Evolutionary conservation across 192 early-diverging fungal genomes (phyloP).

Genomic region (Rhizophagus prolifer): DNA sequence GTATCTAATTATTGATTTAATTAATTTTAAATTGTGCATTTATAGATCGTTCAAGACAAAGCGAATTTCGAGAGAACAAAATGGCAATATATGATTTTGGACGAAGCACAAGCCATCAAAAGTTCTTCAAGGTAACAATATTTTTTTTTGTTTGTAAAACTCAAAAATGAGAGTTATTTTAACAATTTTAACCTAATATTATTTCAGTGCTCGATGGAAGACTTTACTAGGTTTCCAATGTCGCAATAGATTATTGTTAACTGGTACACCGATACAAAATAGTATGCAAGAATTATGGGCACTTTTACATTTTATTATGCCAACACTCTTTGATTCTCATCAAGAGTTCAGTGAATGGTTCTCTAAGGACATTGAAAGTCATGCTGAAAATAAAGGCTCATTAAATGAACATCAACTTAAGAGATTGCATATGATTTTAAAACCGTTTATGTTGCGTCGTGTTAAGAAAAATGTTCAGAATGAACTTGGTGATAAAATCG

Average conservation of each 20-base stretch:
- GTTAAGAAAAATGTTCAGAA: slow-evolving; percentile 89
- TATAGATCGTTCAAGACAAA: slow-evolving; percentile 70
- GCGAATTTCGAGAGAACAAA: slow-evolving; percentile 77
- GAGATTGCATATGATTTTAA: slow-evolving; percentile 87
- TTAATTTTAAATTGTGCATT: background rate
- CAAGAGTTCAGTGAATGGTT: slow-evolving; percentile 96
- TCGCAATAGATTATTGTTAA: slow-evolving; percentile 81
- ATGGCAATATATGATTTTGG: slow-evolving; percentile 96
- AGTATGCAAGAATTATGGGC: slow-evolving; percentile 95
- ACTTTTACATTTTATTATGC: slow-evolving; percentile 94
- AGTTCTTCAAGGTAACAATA: slow-evolving; percentile 56
- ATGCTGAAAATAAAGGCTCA: slow-evolving; percentile 78
- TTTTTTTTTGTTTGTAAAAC: background rate
- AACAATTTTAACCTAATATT: background rate
- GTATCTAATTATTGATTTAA: background rate
- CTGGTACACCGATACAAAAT: slow-evolving; percentile 94
- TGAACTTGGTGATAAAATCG: slow-evolving; percentile 90
- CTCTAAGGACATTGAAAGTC: slow-evolving; percentile 86
- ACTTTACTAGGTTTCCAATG: slow-evolving; percentile 79
- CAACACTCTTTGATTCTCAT: slow-evolving; percentile 88
- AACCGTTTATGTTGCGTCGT: slow-evolving; percentile 93
- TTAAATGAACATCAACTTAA: slow-evolving; percentile 84
- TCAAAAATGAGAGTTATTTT: background rate
- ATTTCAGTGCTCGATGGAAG: slow-evolving; percentile 76
- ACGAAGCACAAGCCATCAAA: slow-evolving; percentile 95